These are phyloP conservation scores for Trichoderma virens DNA, from an alignment of 495 filamentous ascomycete genomes.

Conservation along the genomic window DNA sequence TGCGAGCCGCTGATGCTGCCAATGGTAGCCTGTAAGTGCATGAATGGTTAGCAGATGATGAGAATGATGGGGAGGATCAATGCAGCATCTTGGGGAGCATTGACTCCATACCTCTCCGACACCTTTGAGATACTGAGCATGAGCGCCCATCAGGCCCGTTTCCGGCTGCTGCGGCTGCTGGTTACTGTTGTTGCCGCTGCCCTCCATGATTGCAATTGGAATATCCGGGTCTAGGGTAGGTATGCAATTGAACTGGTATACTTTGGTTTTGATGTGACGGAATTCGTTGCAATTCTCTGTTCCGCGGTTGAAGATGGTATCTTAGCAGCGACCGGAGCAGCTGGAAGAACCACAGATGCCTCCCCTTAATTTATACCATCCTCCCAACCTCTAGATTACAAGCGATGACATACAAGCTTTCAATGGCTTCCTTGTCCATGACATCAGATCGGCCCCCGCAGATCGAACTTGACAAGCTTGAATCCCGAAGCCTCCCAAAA, in stretches of 20 bases:
- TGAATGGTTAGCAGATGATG: slow-evolving; percentile 6
- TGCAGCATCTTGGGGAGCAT: background rate
- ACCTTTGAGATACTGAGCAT: slow-evolving; percentile 42
- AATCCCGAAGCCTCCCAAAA: background rate
- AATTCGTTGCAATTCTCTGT: background rate
- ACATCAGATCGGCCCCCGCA: slow-evolving; percentile 3
- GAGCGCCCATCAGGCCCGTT: slow-evolving; percentile 33
- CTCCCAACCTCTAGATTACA: background rate
- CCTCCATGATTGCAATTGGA: background rate
- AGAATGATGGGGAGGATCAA: background rate
- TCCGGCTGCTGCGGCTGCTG: slow-evolving; percentile 12
- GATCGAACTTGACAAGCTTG: background rate
- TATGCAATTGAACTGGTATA: background rate
- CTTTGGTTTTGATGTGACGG: background rate
- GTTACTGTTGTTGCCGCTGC: background rate
- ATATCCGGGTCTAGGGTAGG: background rate
- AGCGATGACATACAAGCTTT: background rate
- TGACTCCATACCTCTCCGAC: slow-evolving; percentile 31
- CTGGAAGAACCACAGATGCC: background rate
- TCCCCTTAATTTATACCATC: background rate
- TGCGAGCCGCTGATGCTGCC: slow-evolving; percentile 36
- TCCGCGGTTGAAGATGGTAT: too few relatives aligned
- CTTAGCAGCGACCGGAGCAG: background rate
- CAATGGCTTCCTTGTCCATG: background rate
- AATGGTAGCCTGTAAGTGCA: slow-evolving; percentile 17